Evolutionary conservation across 352 stramenopile genomes (phyloP), one percentile per base, ranked within the genome.

Genomic region (Halophytophthora polymorphica): DNA sequence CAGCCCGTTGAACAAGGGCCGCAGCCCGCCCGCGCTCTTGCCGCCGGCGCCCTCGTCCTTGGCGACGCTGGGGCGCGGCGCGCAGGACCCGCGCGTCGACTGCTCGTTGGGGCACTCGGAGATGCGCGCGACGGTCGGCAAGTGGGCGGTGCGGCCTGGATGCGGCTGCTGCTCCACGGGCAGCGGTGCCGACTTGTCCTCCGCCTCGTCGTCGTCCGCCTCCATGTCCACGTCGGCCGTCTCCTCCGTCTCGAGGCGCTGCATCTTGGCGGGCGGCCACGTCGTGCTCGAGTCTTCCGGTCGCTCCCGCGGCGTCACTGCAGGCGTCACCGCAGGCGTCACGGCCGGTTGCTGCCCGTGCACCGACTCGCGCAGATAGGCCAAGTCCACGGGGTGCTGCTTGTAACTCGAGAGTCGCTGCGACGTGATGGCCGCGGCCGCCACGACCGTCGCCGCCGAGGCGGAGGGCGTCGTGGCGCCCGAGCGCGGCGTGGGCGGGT

Each of bases 321-420:
- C 45, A 15, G 54, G 50, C 2, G 35, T 39, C 23, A 19, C 55
- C 22, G 58, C 58, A 36, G n/a, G n/a, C n/a, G n/a, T n/a, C n/a
- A n/a, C n/a, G n/a, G n/a, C n/a, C n/a, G n/a, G n/a, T n/a, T n/a
- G n/a, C n/a, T n/a, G n/a, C n/a, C n/a, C n/a, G n/a, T 57, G 52
- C 14, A 83, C 47, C 34, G 77, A 86, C 21, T 86, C 72, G 2
- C 76, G 76, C 44, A 90, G 56, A 52, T 90, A 90, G 17, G 58
- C 69, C 7, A 90, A 62, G 49, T 90, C 80, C 17, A 90, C 64
- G 15, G 80, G 80, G 45, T 81, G 67, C 45, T 85, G 71, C 51
- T 86, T 83, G 63, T 74, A 86, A 19, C 65, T 78, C 4, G 78
- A 86, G 55, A 87, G 71, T 28, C 77, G 77, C 45, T 84, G 61